These are phyloP conservation scores for Aspergillus luchuensis DNA, from an alignment of 2,329 filamentous ascomycete species.

Conservation along the genomic window DNA sequence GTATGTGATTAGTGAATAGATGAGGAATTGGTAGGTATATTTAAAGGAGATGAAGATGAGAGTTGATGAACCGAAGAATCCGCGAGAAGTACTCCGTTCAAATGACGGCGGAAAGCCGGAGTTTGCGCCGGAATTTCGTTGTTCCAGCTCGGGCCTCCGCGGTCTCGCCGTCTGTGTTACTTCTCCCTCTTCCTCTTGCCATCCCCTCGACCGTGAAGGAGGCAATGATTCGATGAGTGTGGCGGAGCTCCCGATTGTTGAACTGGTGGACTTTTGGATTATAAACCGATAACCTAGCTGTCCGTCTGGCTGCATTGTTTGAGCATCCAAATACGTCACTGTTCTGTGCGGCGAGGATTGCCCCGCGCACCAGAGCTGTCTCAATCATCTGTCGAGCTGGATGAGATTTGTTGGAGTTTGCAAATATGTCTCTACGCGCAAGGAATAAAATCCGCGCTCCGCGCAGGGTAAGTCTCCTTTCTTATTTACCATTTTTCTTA, in stretches of 20 bases:
- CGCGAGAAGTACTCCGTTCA: not conserved
- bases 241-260: not conserved
- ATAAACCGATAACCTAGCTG: too few species aligned
- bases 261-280: not conserved
- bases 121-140: slow-evolving; percentile 31
- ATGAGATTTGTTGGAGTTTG: slow-evolving; percentile 11
- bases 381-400: not conserved
- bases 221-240: not conserved
- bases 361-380: slow-evolving; percentile 14
- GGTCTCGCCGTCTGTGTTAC: slow-evolving; percentile 12
- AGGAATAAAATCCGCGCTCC: slow-evolving; percentile 68
- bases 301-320: too few species aligned
- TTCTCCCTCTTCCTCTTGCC: not conserved
- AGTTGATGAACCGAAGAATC: not conserved
- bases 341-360: slow-evolving; percentile 1
- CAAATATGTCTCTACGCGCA: slow-evolving; percentile 56
- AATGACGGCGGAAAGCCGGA: slow-evolving; percentile 1
- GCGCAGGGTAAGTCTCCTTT: slow-evolving; percentile 59
- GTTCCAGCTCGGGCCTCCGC: slow-evolving; percentile 28
- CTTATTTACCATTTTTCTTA: slow-evolving; percentile 15
- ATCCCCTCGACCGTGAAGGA: not conserved
- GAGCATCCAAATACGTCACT: not conserved
- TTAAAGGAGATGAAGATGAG: not conserved
- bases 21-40: not conserved
- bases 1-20: not conserved